phyloP scores from a whole-genome alignment of 2,329 filamentous ascomycete species.

The Annulohypoxylon truncatum region DNA sequence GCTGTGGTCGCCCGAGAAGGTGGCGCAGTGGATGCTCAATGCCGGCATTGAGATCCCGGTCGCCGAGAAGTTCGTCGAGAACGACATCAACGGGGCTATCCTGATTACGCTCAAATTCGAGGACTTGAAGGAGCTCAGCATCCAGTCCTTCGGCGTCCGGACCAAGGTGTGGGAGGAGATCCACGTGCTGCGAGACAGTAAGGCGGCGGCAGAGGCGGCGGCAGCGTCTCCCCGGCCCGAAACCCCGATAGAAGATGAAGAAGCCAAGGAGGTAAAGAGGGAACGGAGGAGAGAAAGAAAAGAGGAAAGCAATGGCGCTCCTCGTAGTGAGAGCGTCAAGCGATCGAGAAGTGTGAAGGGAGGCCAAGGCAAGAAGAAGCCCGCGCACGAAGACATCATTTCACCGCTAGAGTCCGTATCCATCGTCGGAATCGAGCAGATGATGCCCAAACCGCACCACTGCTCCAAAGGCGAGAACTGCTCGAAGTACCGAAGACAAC shows the following conservation, averaged over 20 bases:
- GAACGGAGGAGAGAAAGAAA: conserved; percentile 57
- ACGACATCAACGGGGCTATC: conserved; percentile 91
- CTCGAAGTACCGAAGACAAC: conserved; percentile 82
- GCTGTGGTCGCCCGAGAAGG: conserved; percentile 79
- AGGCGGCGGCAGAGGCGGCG: conserved; percentile 49
- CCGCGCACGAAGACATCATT: conserved; percentile 71
- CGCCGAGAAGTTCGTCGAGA: conserved; percentile 86
- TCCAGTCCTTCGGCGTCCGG: conserved; percentile 83
- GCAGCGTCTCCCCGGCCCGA: conserved; percentile 61
- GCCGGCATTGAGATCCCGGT: conserved; percentile 81
- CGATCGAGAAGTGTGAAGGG: conserved; percentile 54
- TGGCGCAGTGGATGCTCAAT: conserved; percentile 88
- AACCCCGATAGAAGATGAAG: conserved; percentile 71
- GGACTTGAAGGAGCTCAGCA: conserved; percentile 83
- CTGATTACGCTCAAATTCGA: conserved; percentile 92
- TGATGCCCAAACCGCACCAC: conserved; percentile 84
- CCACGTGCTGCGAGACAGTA: conserved; percentile 71
- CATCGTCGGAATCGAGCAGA: conserved; percentile 91
- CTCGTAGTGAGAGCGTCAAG: conserved; percentile 47
- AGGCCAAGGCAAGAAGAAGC: conserved; percentile 50
- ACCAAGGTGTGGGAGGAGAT: conserved; percentile 86
- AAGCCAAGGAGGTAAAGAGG: conserved; percentile 61
- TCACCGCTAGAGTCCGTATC: conserved; percentile 86
- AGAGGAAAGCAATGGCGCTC: conserved; percentile 37
- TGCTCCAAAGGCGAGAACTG: conserved; percentile 91